Conservation (phyloP, 345 rosid genomes). For the Eucalyptus marginata region DNA sequence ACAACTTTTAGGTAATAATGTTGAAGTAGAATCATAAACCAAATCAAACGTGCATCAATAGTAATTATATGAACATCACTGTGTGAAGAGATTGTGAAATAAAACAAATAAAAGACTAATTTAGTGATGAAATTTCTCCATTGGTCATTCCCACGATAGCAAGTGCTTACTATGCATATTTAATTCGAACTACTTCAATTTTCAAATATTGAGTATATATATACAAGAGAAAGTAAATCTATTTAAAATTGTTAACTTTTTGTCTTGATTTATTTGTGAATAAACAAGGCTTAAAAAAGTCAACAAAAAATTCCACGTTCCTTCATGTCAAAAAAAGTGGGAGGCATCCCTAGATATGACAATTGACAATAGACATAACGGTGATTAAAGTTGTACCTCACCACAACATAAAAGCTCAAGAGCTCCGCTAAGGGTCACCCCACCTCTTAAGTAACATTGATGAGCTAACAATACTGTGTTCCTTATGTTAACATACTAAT, state of each 20-base stretch:
- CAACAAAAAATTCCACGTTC: not conserved
- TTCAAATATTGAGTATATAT: accelerated
- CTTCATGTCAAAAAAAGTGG: not conserved
- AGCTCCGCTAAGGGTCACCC: accelerated
- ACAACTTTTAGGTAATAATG: too few relatives aligned
- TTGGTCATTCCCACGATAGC: too few relatives aligned
- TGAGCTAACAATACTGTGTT: accelerated
- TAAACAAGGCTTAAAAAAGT: not conserved
- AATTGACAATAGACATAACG: not conserved
- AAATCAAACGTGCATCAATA: too few relatives aligned
- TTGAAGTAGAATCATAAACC: too few relatives aligned
- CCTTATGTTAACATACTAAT: accelerated
- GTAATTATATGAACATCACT: not conserved
- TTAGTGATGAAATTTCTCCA: too few relatives aligned
- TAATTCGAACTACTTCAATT: too few relatives aligned
- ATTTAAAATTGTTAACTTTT: not conserved
- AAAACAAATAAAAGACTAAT: accelerated
- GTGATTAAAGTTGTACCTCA: too few relatives aligned
- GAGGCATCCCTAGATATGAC: not conserved
- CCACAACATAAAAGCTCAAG: too few relatives aligned
- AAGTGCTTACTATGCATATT: not conserved
- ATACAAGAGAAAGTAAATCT: too few relatives aligned
- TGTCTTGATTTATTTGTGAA: too few relatives aligned
- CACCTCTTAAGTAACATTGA: accelerated
- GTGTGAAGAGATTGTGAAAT: not conserved